phyloP scores from a whole-genome alignment of 257 asterid genomes.

The Solanum microdontum region DNA sequence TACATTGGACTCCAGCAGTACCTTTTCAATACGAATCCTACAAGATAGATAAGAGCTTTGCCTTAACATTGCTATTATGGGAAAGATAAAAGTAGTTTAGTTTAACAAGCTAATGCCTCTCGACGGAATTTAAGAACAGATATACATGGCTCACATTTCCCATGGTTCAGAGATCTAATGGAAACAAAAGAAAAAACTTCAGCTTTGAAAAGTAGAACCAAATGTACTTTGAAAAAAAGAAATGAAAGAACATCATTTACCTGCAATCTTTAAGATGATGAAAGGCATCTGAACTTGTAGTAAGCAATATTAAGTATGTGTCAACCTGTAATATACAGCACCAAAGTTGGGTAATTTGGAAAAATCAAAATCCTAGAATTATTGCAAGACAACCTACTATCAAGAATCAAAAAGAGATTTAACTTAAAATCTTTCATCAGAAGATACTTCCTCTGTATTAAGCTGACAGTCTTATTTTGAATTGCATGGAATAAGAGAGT shows the following conservation, averaged over 20 bases:
- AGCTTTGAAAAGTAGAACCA: neutral
- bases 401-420: neutral
- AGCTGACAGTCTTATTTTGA: neutral
- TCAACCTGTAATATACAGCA: slow-evolving; percentile 43
- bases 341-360: neutral
- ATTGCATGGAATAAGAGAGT: neutral
- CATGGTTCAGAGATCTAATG: neutral
- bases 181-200: neutral
- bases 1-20: slow-evolving; percentile 76
- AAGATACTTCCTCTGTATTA: neutral
- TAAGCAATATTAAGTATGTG: slow-evolving; percentile 81
- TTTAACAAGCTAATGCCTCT: slow-evolving; percentile 9
- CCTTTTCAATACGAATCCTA: slow-evolving; percentile 77
- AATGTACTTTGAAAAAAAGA: neutral
- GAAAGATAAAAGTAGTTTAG: neutral
- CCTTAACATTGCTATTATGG: neutral
- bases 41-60: slow-evolving; percentile 8
- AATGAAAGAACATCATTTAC: slow-evolving; percentile 19
- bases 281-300: slow-evolving; percentile 80
- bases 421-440: neutral
- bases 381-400: neutral
- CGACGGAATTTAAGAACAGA: neutral
- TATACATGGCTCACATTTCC: neutral
- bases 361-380: neutral
- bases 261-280: slow-evolving; percentile 91